Conservation (phyloP, 495 filamentous ascomycete species). For the Penicillium turbatum region DNA sequence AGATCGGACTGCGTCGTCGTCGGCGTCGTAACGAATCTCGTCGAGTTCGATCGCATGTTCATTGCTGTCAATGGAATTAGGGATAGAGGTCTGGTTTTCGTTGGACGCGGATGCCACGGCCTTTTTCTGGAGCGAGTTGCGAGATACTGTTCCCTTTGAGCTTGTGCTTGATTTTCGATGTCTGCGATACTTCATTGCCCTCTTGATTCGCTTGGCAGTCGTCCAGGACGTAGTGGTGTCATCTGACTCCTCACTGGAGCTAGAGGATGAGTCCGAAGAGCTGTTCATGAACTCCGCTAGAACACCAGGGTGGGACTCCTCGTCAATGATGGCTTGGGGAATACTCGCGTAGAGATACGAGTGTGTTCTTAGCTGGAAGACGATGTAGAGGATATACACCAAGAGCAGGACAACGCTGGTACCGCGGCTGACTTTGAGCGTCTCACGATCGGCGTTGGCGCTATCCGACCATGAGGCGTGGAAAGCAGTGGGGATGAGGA, state of each 20-base stretch:
- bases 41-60: conserved; percentile 35
- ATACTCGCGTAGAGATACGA: conserved; percentile 88
- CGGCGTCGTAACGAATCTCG: conserved; percentile 33
- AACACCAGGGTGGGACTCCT: conserved; percentile 79
- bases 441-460: conserved; percentile 58
- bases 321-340: conserved; percentile 83
- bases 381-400: conserved; percentile 78
- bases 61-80: conserved; percentile 30
- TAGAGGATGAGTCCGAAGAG: conserved; percentile 58
- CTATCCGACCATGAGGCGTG: conserved; percentile 74
- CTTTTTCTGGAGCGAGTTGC: conserved; percentile 24
- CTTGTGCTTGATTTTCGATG: conserved; percentile 71
- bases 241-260: conserved; percentile 62
- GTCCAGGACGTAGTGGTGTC: conserved; percentile 64
- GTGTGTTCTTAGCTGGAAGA: conserved; percentile 91
- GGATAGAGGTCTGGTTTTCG: conserved; percentile 23
- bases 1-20: conserved; percentile 27
- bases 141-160: conserved; percentile 55
- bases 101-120: conserved; percentile 22
- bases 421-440: conserved; percentile 80
- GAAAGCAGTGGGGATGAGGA: conserved; percentile 83
- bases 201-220: conserved; percentile 67
- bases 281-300: conserved; percentile 74
- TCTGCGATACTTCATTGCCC: conserved; percentile 61
- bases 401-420: conserved; percentile 85